Conservation (phyloP, 2,329 filamentous ascomycete species). For the Simplicillium aogashimaense region DNA sequence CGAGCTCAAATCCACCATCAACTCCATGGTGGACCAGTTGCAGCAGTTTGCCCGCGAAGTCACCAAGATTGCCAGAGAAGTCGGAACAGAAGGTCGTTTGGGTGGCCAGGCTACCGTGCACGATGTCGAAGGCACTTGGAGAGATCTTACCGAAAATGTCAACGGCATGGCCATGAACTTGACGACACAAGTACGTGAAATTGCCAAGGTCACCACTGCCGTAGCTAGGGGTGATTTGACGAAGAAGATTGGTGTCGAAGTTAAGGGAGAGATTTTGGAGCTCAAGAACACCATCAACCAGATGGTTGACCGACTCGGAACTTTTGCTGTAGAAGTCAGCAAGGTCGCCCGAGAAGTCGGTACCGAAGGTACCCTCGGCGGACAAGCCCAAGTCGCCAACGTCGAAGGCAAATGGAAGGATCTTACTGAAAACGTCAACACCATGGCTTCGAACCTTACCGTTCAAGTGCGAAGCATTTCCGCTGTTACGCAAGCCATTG, state of each 20-base stretch:
- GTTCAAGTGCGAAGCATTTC: conserved; percentile 73
- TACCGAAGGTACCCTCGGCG: conserved; percentile 87
- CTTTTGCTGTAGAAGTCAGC: conserved; percentile 94
- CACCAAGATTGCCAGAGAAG: conserved; percentile 90
- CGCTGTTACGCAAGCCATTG: conserved; percentile 88
- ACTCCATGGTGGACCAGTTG: conserved; percentile 97
- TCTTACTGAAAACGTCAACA: conserved; percentile 83
- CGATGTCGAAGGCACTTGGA: conserved; percentile 95
- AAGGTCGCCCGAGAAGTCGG: conserved; percentile 93
- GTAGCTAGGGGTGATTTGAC: conserved; percentile 91
- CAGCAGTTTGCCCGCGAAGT: conserved; percentile 96
- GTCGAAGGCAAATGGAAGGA: conserved; percentile 98
- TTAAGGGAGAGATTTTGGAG: conserved; percentile 86
- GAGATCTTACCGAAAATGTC: conserved; percentile 88
- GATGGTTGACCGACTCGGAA: conserved; percentile 95
- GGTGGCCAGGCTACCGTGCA: conserved; percentile 94
- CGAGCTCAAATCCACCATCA: conserved; percentile 95
- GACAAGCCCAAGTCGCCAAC: conserved; percentile 86
- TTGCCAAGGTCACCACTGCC: conserved; percentile 91
- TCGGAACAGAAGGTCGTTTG: conserved; percentile 88
- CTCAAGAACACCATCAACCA: conserved; percentile 97
- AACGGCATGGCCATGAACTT: conserved; percentile 99
- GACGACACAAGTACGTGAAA: conserved; percentile 94
- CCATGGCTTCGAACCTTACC: conserved; percentile 59
- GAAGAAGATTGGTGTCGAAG: conserved; percentile 91